Evolutionary conservation across 441 rosid genomes (phyloP), one percentile per base, ranked within the genome.

Genomic region (Eruca vesicaria): DNA sequence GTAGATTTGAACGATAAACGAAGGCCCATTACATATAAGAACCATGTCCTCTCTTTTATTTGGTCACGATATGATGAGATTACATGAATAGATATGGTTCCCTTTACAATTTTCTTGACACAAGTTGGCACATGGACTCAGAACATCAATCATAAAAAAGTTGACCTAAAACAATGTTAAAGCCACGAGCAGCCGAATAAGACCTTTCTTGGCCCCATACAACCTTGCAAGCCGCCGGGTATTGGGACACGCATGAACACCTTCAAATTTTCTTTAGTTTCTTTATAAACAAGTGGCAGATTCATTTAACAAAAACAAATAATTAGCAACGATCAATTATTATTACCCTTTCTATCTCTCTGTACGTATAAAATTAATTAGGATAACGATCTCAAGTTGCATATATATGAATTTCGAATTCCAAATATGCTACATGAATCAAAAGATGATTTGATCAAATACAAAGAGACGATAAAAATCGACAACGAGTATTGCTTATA

Each of bases 201-300:
- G 75, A 76, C 75, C 28, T 69, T 65, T 62, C 71, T 56, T n/a
- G 68, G 21, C 21, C 19, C 68, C 77, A 52, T 48, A 26, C 60
- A 48, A 68, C 19, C 65, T 69, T 31, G 33, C 28, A 68, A 62
- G 69, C 74, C 79, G 65, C 79, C 74, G 74, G 69, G 79, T 63
- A 69, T 29, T 63, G 75, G 50, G 71, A 53, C 65, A 38, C 70
- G 62, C 74, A 29, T 68, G 70, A 16, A 48, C 55, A 67, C 23
- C 29, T 50, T 68, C 56, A 6, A 21, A 10, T 50, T 11, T 48
- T 15, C 9, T 35, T 58, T 58, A 35, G 9, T 7, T 32, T 52
- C 33, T 35, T 58, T 6, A 50, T 18, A 50, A 18, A 18, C 56
- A 53, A 53, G 58, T 53, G 58, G 58, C 28, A 53, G 26, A 9